These are phyloP conservation scores for Thielaviopsis ethacetica DNA, from an alignment of 2,329 filamentous ascomycete genomes.

Conservation along the genomic window DNA sequence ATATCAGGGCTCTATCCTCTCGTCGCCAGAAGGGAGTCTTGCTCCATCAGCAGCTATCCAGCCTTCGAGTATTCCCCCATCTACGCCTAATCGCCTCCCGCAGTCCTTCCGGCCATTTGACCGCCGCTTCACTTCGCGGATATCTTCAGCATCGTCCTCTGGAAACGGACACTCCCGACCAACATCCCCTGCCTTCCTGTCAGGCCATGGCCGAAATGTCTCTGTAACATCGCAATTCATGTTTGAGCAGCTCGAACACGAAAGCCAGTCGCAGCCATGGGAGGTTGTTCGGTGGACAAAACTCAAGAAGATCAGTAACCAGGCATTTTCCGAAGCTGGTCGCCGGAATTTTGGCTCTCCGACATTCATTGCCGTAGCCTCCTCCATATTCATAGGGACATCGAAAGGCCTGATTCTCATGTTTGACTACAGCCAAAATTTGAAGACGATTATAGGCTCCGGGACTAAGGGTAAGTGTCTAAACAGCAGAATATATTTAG, in stretches of 20 bases:
- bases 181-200: conserved; percentile 61
- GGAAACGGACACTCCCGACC: conserved; percentile 47
- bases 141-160: conserved; percentile 42
- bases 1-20: conserved; percentile 39
- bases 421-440: conserved; percentile 92
- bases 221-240: conserved; percentile 59
- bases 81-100: conserved; percentile 31
- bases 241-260: conserved; percentile 44
- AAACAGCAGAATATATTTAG: not conserved
- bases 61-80: conserved; percentile 42
- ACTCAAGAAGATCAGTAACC: conserved; percentile 71
- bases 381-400: conserved; percentile 78
- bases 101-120: conserved; percentile 84
- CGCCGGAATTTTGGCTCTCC: conserved; percentile 84
- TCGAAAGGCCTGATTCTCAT: conserved; percentile 87
- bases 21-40: conserved; percentile 58
- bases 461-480: conserved; percentile 59
- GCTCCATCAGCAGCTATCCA: conserved; percentile 53
- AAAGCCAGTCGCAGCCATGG: conserved; percentile 71
- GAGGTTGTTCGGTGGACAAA: conserved; percentile 95
- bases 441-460: conserved; percentile 85
- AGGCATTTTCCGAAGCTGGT: conserved; percentile 83
- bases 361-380: conserved; percentile 77
- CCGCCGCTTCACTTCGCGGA: conserved; percentile 77
- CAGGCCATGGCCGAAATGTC: conserved; percentile 62